phyloP scores from a whole-genome alignment of 352 stramenopile genomes.

The Thalassiosira pacifica region DNA sequence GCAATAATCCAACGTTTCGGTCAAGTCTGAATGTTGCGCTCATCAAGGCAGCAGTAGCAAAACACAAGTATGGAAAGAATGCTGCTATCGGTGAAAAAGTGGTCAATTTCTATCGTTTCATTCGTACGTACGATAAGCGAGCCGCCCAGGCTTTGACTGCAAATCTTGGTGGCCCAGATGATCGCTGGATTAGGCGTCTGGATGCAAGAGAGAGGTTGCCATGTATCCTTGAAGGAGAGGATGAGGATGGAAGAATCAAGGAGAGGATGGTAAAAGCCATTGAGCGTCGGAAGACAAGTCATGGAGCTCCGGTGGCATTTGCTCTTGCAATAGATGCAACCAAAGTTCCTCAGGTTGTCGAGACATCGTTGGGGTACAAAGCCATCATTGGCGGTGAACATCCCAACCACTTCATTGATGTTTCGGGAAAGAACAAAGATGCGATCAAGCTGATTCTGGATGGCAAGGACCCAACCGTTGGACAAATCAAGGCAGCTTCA shows the following conservation, averaged over 20 bases:
- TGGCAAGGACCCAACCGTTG: not conserved
- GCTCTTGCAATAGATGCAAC: conserved; percentile 39
- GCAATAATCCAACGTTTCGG: conserved; percentile 12
- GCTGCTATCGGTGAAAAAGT: not conserved
- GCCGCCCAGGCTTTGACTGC: not conserved
- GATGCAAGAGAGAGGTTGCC: conserved; percentile 3
- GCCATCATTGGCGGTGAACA: conserved; percentile 12
- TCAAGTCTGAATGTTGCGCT: not conserved
- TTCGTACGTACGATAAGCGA: not conserved
- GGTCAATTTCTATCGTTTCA: conserved; percentile 34
- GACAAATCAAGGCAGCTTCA: conserved; percentile 4
- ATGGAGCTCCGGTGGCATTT: not conserved
- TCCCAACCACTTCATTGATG: conserved; percentile 22
- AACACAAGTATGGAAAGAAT: conserved; percentile 9
- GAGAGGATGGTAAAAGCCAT: conserved; percentile 7
- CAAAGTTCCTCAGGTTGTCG: conserved; percentile 5
- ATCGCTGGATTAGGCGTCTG: conserved; percentile 9
- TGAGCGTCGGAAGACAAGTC: not conserved
- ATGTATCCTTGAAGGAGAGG: not conserved
- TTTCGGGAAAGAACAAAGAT: not conserved
- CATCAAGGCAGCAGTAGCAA: conserved; percentile 12
- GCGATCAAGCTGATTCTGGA: conserved; percentile 13
- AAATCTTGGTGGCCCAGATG: conserved; percentile 6
- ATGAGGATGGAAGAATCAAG: not conserved
- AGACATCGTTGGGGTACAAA: not conserved